Percentiles rank a stretch among this genome's conserved stretches.
Evolutionary conservation across 257 asterid genomes (phyloP).

Genomic region (Echium plantagineum): DNA sequence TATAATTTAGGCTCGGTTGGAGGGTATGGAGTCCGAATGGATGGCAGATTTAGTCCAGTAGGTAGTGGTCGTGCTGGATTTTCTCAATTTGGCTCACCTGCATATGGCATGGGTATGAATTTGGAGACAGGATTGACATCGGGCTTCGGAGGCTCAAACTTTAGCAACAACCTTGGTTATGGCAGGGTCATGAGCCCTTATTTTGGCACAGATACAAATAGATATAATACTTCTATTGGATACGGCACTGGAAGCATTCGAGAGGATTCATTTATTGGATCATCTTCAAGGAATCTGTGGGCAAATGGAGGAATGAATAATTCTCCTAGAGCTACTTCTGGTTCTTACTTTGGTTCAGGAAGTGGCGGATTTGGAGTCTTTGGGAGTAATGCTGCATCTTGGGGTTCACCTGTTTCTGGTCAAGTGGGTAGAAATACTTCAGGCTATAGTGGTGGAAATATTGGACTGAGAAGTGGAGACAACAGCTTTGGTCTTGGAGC

Average conservation of each 20-base stretch:
- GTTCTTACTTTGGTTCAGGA: conserved; percentile 50
- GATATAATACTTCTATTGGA: conserved; percentile 61
- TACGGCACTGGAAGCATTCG: conserved; percentile 37
- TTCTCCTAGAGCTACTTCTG: conserved; percentile 38
- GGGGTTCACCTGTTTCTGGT: conserved; percentile 57
- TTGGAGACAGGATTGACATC: conserved; percentile 53
- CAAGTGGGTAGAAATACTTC: conserved; percentile 40
- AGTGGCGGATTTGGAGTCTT: conserved; percentile 54
- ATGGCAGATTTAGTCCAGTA: conserved; percentile 54
- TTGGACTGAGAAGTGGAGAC: conserved; percentile 50
- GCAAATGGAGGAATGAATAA: conserved; percentile 44
- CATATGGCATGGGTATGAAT: conserved; percentile 56
- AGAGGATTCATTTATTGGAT: conserved; percentile 41
- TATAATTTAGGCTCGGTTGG: conserved; percentile 51
- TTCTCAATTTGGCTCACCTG: conserved; percentile 38
- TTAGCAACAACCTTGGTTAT: conserved; percentile 46
- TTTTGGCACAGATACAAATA: conserved; percentile 38
- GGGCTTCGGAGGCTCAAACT: conserved; percentile 48
- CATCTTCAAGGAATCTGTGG: conserved; percentile 52
- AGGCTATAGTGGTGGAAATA: conserved; percentile 41
- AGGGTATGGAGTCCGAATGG: conserved; percentile 55
- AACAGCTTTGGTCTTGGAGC: conserved; percentile 39
- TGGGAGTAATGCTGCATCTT: conserved; percentile 48
- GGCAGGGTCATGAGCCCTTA: conserved; percentile 54
- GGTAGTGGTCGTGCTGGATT: conserved; percentile 46